These are phyloP conservation scores for Farysia itapuensis DNA, from an alignment of 1,284 basidiomycete species.

Conservation along the genomic window DNA sequence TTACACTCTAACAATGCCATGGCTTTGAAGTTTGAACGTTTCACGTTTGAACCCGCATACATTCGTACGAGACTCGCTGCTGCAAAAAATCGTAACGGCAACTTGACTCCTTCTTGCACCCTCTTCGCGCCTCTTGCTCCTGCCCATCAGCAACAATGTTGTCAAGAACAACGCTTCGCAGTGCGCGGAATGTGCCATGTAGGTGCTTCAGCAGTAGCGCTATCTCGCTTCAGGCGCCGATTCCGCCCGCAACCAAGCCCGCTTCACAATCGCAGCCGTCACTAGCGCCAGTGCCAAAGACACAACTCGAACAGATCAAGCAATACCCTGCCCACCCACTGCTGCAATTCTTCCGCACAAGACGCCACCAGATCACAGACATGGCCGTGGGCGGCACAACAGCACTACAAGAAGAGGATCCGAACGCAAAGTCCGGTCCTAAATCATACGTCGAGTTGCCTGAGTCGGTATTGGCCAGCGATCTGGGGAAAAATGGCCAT, in stretches of 20 bases:
- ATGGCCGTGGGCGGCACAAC: constrained; percentile 14
- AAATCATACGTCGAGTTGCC: constrained; percentile 35
- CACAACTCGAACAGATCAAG: constrained; percentile 29
- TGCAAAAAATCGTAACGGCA: no score
- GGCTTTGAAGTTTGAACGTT: no score
- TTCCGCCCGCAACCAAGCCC: constrained; percentile 20
- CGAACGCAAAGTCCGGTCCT: constrained; percentile 6
- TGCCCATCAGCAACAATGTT: no score
- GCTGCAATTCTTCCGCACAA: constrained; percentile 50
- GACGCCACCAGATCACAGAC: constrained; percentile 18
- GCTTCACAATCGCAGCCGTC: constrained; percentile 28
- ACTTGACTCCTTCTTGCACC: no score
- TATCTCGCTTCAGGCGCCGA: constrained; percentile 17
- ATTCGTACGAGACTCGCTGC: no score
- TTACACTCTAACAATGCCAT: no score
- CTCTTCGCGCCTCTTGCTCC: no score
- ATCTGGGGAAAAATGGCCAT: constrained; percentile 32
- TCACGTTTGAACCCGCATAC: no score
- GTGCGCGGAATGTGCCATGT: no score
- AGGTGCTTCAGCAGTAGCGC: background rate
- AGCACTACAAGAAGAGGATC: constrained; percentile 15
- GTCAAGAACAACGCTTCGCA: no score
- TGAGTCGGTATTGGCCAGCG: constrained; percentile 21
- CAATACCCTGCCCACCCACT: constrained; percentile 54
- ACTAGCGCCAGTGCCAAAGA: constrained; percentile 6